Conservation (phyloP, 1,139 yeast genomes). For the Debaryomyces sp. region DNA sequence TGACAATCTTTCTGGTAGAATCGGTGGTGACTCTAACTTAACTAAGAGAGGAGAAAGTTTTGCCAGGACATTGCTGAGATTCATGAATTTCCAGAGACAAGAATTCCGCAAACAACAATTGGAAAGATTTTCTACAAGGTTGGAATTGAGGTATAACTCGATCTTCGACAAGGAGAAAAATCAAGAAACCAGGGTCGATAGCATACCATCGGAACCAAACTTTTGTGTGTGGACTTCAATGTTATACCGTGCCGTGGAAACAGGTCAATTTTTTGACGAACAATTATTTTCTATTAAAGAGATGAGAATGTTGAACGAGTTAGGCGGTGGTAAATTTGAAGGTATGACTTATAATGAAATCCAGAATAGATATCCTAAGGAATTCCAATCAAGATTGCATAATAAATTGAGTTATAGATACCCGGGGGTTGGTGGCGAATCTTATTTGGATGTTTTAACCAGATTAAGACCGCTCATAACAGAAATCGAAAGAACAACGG, state of each 20-base stretch:
- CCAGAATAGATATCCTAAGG: conserved; percentile 65
- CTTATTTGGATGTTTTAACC: conserved; percentile 89
- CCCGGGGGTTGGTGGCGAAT: conserved; percentile 98
- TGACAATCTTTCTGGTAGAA: conserved; percentile 80
- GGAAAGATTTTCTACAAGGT: conserved; percentile 49
- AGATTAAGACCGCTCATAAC: conserved; percentile 87
- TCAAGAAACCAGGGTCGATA: conserved; percentile 29
- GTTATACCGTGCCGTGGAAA: conserved; percentile 76
- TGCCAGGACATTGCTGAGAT: conserved; percentile 68
- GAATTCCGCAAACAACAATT: conserved; percentile 70
- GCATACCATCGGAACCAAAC: conserved; percentile 60
- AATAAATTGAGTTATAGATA: conserved; percentile 84
- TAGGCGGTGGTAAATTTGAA: conserved; percentile 91
- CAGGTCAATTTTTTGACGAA: conserved; percentile 74
- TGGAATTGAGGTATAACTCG: conserved; percentile 43
- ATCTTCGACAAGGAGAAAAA: conserved; percentile 26
- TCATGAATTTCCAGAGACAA: conserved; percentile 71
- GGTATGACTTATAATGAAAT: conserved; percentile 89
- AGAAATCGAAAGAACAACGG: conserved; percentile 89
- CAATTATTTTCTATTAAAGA: conserved; percentile 78
- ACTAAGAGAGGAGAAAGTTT: conserved; percentile 81
- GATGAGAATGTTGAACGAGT: conserved; percentile 90
- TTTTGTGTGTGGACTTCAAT: conserved; percentile 95
- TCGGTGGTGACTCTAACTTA: conserved; percentile 87
- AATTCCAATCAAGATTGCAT: conserved; percentile 71